Percentiles rank a stretch among this genome's conserved stretches.
Conservation (phyloP, 2,329 filamentous ascomycete genomes). For the Colletotrichum horii region DNA sequence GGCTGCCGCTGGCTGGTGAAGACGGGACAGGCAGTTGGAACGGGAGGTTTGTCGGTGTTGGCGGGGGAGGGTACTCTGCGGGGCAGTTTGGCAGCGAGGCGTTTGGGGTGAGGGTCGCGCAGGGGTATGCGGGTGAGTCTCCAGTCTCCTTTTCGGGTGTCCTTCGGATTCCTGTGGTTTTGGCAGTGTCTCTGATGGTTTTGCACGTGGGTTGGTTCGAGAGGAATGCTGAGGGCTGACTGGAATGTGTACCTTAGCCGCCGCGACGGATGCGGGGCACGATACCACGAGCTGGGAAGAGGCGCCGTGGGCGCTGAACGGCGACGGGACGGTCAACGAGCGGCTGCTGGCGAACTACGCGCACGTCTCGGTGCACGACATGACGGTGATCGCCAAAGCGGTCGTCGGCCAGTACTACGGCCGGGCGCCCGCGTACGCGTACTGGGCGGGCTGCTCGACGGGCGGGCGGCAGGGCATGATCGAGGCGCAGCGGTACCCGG, state of each 20-base stretch:
- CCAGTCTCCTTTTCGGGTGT: not conserved
- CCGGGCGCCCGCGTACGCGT: conserved; percentile 44
- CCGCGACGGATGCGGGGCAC: conserved; percentile 14
- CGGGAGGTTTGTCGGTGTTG: conserved; percentile 31
- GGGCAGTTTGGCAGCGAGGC: conserved; percentile 24
- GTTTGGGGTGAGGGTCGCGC: conserved; percentile 4
- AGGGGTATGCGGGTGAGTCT: conserved; percentile 15
- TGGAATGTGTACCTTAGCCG: not conserved
- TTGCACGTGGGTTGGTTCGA: not conserved
- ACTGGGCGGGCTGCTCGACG: conserved; percentile 59
- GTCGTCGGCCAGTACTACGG: conserved; percentile 54
- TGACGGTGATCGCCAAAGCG: conserved; percentile 52
- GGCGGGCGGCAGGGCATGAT: conserved; percentile 62
- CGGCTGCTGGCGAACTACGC: conserved; percentile 11
- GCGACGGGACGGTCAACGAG: conserved; percentile 15
- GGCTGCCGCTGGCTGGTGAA: conserved; percentile 23
- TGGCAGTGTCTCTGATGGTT: not conserved
- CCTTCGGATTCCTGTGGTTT: not conserved
- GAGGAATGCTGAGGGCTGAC: not conserved
- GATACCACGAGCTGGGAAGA: not conserved
- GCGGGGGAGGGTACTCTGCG: conserved; percentile 34
- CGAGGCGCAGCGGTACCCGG: conserved; percentile 55
- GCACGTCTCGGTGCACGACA: conserved; percentile 18
- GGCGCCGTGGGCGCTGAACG: conserved; percentile 25
- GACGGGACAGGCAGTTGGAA: conserved; percentile 29